Base-by-base conservation (phyloP, 768 basidiomycete species). In the Sporobolomyces pararoseus region DNA sequence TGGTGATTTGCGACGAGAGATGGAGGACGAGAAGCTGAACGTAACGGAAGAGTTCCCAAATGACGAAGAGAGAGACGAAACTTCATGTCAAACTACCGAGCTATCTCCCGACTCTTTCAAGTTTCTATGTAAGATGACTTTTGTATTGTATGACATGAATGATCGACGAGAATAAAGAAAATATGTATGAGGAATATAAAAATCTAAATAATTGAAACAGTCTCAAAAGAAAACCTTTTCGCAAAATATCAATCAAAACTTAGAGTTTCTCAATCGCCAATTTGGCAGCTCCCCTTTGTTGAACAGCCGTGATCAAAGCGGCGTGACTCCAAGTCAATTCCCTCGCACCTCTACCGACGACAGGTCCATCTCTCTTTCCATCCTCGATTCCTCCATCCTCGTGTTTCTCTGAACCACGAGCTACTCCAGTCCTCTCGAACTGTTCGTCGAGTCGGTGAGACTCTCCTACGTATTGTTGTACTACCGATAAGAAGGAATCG, bases 251-350 rank as follows among this genome's bases (percentile, higher is more conserved):
- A n/a, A n/a, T n/a, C n/a, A n/a, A n/a, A n/a, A n/a, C n/a, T n/a
- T n/a, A n/a, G n/a, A 35, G 9, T 55, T n/a, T 19, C 35, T 58
- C 59, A 14, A 65, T 0, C 16, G 39, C 69, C 35, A n/a, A 6
- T n/a, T n/a, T 35, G 13, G 64, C 69, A 29, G 12, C 17, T 29
- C 49, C 16, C 44, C 64, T 23, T 47, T 65, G 65, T 52, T 65
- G 46, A 4, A 47, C 34, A 0, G 68, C 68, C 37, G 68, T 70
- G 5, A 70, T 60, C n/a, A 54, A 57, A 17, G 65, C 63, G 4
- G 72, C 72, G 25, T 74, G 69, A 47, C 57, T 60, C 72, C 72
- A 74, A 29, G 65, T 70, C 3, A 74, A n/a, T 25, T 74, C 66
- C 27, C 63, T 49, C 32, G 72, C 72, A 3, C 72, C 72, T 3